Evolutionary conservation across 805 yeast genomes (phyloP).

Genomic region (Cyberlindnera petersonii): DNA sequence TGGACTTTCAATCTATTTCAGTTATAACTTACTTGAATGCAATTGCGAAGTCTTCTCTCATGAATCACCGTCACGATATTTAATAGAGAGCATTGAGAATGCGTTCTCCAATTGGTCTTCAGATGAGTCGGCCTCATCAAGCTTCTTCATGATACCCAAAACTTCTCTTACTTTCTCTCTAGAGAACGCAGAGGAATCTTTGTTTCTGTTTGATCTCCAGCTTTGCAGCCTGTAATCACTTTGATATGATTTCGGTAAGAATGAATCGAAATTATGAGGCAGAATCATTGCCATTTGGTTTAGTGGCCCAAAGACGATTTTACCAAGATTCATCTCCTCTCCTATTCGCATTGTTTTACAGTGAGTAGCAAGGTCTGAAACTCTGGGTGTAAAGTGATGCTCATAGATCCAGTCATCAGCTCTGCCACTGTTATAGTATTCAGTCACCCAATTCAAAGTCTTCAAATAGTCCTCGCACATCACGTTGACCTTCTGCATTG

Average conservation of each 20-base stretch:
- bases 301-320: conserved; percentile 11
- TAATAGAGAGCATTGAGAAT: too few relatives aligned
- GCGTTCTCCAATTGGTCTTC: neutral
- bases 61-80: too few relatives aligned
- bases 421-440: conserved; percentile 73
- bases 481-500: conserved; percentile 36
- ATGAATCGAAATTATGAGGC: conserved; percentile 5
- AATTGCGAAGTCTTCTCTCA: too few relatives aligned
- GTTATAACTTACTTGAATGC: too few relatives aligned
- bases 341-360: neutral
- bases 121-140: neutral
- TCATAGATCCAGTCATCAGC: conserved; percentile 88
- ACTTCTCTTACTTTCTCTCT: neutral
- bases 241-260: conserved; percentile 15
- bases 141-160: neutral
- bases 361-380: conserved; percentile 60
- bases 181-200: neutral
- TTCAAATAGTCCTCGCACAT: conserved; percentile 73
- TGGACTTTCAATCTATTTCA: too few relatives aligned
- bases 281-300: conserved; percentile 17
- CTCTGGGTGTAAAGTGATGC: conserved; percentile 84
- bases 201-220: neutral
- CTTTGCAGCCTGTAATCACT: neutral
- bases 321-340: neutral
- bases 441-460: conserved; percentile 92